These are phyloP conservation scores for Mycosarcoma maydis DNA, from an alignment of 1,284 basidiomycete genomes.

Conservation along the genomic window DNA sequence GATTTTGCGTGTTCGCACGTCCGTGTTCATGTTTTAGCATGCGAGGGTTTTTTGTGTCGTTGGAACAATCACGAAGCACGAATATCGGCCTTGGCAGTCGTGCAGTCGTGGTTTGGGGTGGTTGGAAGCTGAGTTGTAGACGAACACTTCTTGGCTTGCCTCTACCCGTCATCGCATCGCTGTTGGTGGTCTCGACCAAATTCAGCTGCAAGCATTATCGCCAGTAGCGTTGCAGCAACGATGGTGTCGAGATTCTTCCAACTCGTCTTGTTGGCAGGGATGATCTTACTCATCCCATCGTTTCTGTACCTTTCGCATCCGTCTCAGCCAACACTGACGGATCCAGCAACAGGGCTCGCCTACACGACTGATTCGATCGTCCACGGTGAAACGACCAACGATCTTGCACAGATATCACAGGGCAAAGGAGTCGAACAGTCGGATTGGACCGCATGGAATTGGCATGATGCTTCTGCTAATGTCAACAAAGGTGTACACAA, in stretches of 20 bases:
- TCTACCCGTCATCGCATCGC: not conserved
- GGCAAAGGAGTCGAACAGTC: slow-evolving; percentile 23
- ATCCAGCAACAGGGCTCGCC: slow-evolving; percentile 23
- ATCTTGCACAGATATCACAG: slow-evolving; percentile 42
- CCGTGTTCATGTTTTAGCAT: too few relatives aligned
- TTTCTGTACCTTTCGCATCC: slow-evolving; percentile 59
- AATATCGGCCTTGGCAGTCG: too few relatives aligned
- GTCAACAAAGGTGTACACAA: slow-evolving; percentile 27
- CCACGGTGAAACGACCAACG: slow-evolving; percentile 68
- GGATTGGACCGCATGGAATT: slow-evolving; percentile 36
- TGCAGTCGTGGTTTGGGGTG: too few relatives aligned
- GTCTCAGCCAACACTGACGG: slow-evolving; percentile 11
- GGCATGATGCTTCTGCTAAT: slow-evolving; percentile 30
- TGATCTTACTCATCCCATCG: slow-evolving; percentile 59
- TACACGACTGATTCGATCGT: slow-evolving; percentile 42
- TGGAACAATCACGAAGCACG: too few relatives aligned
- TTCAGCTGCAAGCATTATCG: too few relatives aligned
- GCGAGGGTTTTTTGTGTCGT: too few relatives aligned
- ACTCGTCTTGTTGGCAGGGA: slow-evolving; percentile 54
- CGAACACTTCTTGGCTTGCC: slow-evolving; percentile 2
- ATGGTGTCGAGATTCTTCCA: slow-evolving; percentile 59
- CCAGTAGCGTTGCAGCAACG: too few relatives aligned
- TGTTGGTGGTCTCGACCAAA: too few relatives aligned
- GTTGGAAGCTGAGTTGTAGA: too few relatives aligned
- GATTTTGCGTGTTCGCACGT: too few relatives aligned